phyloP scores from a whole-genome alignment of 2,329 filamentous ascomycete species.

The Alternaria tenuissima region DNA sequence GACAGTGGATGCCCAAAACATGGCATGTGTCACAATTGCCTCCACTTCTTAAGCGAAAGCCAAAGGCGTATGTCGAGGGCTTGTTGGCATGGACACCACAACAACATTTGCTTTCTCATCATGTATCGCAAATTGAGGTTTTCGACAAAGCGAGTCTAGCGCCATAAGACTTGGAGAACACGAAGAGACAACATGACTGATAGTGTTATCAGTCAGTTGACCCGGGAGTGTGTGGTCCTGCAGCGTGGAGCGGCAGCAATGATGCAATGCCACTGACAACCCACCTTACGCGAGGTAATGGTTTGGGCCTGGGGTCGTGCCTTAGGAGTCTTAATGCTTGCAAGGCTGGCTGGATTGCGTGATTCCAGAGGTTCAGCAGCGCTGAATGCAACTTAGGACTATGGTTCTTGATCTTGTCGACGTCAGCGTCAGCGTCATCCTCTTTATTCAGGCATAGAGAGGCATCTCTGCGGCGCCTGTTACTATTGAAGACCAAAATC shows the following conservation, averaged over 20 bases:
- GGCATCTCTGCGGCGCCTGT: no score
- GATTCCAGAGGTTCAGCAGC: slow-evolving; percentile 12
- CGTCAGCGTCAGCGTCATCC: slow-evolving; percentile 2
- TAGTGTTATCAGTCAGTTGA: slow-evolving; percentile 11
- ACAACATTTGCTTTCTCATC: slow-evolving; percentile 10
- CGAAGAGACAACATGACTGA: slow-evolving; percentile 12
- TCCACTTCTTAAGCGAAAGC: slow-evolving; percentile 7
- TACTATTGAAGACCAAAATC: no score
- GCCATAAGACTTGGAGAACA: slow-evolving; percentile 12
- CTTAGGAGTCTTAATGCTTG: slow-evolving; percentile 10
- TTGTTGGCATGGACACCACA: slow-evolving; percentile 4
- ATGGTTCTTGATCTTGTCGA: slow-evolving; percentile 10
- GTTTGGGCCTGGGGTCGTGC: slow-evolving; percentile 11
- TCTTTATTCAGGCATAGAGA: background rate
- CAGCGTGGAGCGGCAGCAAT: slow-evolving; percentile 13
- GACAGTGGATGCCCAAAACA: slow-evolving; percentile 11
- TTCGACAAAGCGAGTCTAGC: slow-evolving; percentile 7
- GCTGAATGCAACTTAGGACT: slow-evolving; percentile 11
- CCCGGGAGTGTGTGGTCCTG: slow-evolving; percentile 9
- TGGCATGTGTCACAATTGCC: slow-evolving; percentile 8
- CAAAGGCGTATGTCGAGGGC: slow-evolving; percentile 7
- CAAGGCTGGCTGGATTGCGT: slow-evolving; percentile 11
- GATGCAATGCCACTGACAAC: slow-evolving; percentile 14
- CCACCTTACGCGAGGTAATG: slow-evolving; percentile 12
- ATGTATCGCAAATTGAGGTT: slow-evolving; percentile 10